Conservation (phyloP, 768 basidiomycete genomes). For the Nidularia pulvinata region DNA sequence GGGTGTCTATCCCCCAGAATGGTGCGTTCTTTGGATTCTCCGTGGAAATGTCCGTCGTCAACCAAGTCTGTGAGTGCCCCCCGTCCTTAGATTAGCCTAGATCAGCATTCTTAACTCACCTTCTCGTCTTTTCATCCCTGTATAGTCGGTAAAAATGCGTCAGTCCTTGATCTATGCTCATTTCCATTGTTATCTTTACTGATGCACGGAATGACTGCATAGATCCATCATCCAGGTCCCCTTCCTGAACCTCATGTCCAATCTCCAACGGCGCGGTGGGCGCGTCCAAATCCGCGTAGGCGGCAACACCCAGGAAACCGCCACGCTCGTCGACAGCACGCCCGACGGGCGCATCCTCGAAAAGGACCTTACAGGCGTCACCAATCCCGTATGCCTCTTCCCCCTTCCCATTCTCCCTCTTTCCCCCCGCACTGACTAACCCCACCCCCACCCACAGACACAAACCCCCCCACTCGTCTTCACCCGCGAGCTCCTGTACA, state of each 20-base stretch:
- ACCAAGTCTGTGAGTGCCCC: slow-evolving; percentile 47
- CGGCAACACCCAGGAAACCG: slow-evolving; percentile 79
- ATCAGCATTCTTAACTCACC: too few species aligned
- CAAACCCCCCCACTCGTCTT: slow-evolving; percentile 67
- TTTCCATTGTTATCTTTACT: not conserved
- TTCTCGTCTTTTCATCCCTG: not conserved
- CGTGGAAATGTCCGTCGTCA: slow-evolving; percentile 63
- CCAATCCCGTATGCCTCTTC: slow-evolving; percentile 13
- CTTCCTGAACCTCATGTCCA: slow-evolving; percentile 77
- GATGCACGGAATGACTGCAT: not conserved
- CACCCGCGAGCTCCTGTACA: slow-evolving; percentile 64
- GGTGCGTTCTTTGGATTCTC: slow-evolving; percentile 55
- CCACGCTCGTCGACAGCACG: slow-evolving; percentile 46
- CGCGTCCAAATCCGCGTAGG: slow-evolving; percentile 67
- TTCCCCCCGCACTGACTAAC: not conserved
- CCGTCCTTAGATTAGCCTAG: not conserved
- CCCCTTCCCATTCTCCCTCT: not conserved
- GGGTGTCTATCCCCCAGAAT: slow-evolving; percentile 31
- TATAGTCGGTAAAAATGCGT: slow-evolving; percentile 52
- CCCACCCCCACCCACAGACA: slow-evolving; percentile 26
- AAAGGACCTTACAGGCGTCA: slow-evolving; percentile 17
- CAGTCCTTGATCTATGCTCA: slow-evolving; percentile 7
- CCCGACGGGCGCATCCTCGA: slow-evolving; percentile 32
- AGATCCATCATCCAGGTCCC: slow-evolving; percentile 54
- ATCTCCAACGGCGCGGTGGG: slow-evolving; percentile 63